Conservation (phyloP, 202 grass and related monocot genomes). For the Setaria viridis region DNA sequence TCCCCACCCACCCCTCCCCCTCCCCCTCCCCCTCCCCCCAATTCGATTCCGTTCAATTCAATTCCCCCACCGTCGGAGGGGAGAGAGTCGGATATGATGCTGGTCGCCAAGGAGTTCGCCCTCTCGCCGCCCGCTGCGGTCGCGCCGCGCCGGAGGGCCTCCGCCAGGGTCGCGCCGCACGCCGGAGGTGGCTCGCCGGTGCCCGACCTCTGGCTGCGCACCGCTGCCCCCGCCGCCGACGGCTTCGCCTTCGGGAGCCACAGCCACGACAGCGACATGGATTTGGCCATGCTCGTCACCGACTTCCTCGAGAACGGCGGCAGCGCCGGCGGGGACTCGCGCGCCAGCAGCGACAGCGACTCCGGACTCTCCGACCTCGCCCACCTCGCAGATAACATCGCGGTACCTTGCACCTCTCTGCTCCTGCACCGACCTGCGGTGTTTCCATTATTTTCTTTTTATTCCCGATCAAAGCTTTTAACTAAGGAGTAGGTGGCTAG, state of each 20-base stretch:
- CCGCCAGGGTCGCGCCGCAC: constrained; percentile 46
- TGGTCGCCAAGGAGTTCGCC: constrained; percentile 74
- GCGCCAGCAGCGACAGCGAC: constrained; percentile 81
- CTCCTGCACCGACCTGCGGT: too few relatives aligned
- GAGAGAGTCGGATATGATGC: constrained; percentile 47
- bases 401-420: constrained; percentile 4
- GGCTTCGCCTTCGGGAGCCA: constrained; percentile 43
- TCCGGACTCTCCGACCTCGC: constrained; percentile 73
- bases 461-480: too few relatives aligned
- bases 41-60: background rate
- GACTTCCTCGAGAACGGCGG: constrained; percentile 88
- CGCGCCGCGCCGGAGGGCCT: constrained; percentile 46
- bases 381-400: constrained; percentile 75
- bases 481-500: too few relatives aligned
- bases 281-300: constrained; percentile 81
- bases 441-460: too few relatives aligned
- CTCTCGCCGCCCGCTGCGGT: constrained; percentile 55
- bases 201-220: constrained; percentile 53
- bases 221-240: background rate
- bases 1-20: background rate
- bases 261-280: constrained; percentile 88
- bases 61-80: too few relatives aligned
- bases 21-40: too few relatives aligned
- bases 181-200: constrained; percentile 30
- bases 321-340: constrained; percentile 55